Percentiles rank a stretch among this genome's conserved stretches.
phyloP scores from a whole-genome alignment of 2,329 filamentous ascomycete genomes.

The Simplicillium aogashimaense region DNA sequence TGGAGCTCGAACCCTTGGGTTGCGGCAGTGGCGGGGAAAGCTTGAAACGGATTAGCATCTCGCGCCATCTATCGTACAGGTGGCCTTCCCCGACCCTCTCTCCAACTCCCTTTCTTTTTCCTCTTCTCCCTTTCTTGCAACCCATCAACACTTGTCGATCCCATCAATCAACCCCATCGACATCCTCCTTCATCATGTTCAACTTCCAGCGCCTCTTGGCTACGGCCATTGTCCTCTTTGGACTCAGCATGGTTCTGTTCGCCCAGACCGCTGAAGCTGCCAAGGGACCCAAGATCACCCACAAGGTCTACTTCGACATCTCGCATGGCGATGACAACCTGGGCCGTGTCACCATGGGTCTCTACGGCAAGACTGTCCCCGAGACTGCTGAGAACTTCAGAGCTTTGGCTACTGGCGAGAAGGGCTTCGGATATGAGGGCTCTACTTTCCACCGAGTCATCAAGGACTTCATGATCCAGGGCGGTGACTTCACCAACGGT shows the following conservation, averaged over 20 bases:
- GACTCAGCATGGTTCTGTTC: constrained; percentile 66
- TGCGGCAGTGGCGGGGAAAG: constrained; percentile 9
- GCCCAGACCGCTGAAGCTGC: constrained; percentile 62
- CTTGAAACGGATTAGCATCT: constrained; percentile 6
- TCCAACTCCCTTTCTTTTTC: constrained; percentile 3
- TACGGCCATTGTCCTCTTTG: constrained; percentile 66
- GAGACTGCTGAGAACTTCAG: constrained; percentile 68
- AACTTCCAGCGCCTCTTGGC: constrained; percentile 61
- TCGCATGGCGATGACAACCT: constrained; percentile 63
- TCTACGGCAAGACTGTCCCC: constrained; percentile 81
- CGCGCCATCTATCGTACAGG: constrained; percentile 6
- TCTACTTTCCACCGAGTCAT: constrained; percentile 85
- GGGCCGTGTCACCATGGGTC: constrained; percentile 69
- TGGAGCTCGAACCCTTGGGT: too few species aligned
- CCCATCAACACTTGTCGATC: constrained; percentile 1
- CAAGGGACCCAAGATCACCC: constrained; percentile 90
- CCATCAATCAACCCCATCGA: not conserved
- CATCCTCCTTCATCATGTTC: constrained; percentile 50
- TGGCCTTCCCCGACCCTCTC: constrained; percentile 8
- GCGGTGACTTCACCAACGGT: constrained; percentile 76
- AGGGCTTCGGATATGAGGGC: constrained; percentile 75
- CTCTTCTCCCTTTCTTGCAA: constrained; percentile 7
- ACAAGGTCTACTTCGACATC: constrained; percentile 90
- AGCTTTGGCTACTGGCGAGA: constrained; percentile 74
- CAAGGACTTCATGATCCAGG: constrained; percentile 87